phyloP scores from a whole-genome alignment of 345 rosid species.

The Lenwebbia sp. region DNA sequence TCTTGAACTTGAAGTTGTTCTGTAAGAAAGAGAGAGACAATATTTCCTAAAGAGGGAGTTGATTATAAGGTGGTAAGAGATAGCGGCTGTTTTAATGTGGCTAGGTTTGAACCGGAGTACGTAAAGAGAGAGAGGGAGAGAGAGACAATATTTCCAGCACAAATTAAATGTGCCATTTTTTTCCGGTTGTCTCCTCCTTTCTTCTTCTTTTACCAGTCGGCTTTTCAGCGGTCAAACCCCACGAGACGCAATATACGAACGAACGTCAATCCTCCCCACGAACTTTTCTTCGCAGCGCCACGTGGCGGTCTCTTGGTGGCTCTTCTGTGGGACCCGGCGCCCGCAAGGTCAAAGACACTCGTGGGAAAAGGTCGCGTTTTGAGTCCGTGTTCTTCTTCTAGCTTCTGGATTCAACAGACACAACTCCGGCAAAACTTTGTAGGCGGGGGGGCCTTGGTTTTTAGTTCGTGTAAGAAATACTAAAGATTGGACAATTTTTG shows the following conservation, averaged over 20 bases:
- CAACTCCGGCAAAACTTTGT: neutral
- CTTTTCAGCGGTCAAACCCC: neutral
- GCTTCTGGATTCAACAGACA: neutral
- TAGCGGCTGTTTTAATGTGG: neutral
- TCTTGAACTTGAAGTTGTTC: neutral
- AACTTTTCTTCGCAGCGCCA: neutral
- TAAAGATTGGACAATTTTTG: neutral
- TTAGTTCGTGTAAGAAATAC: neutral
- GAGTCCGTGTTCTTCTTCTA: neutral
- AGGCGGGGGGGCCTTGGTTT: neutral
- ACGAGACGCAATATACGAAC: neutral
- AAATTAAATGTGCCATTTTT: neutral
- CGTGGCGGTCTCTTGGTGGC: neutral
- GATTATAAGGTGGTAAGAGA: constrained; percentile 1
- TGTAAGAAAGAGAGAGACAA: neutral
- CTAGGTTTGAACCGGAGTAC: neutral
- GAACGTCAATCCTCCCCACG: neutral
- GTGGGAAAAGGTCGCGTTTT: neutral
- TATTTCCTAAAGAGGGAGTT: neutral
- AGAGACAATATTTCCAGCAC: neutral
- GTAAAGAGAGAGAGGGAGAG: neutral
- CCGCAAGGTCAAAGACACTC: neutral
- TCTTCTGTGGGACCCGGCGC: neutral
- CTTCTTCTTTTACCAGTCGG: neutral
- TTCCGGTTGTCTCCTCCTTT: neutral